Base-by-base conservation (phyloP, 208 protist genomes). In the Endotrypanum monterogeii region DNA sequence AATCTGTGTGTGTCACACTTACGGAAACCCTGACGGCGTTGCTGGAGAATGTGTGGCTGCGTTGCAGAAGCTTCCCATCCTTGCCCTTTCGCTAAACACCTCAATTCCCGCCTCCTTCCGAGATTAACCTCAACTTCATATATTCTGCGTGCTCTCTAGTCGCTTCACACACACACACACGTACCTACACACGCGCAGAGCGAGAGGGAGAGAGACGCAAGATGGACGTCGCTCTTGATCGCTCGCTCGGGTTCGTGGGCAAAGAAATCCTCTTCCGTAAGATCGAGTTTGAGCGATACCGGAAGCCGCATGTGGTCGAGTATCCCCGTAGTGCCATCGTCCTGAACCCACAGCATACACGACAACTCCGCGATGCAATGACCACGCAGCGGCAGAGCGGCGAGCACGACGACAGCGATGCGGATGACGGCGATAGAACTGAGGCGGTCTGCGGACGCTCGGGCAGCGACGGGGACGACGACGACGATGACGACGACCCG, bases 241-340 rank as follows among this genome's bases (percentile, higher is more conserved):
- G 86, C 41, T 67, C 77, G 57, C 78, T 93, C 28, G 88, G 88
- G n/a, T 86, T 90, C 54, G 69, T 76, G 20, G 84, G 84, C 1
- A 85, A 82, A 30, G 82, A 90, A 18, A 78, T 89, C 41, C 72
- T 93, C 14, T 97, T 85, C 73, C 81, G 93, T 48, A 85, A 83
- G 23, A 93, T 97, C 56, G 83, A 89, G 52, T 97, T 96, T 67
- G 93, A 94, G 74, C 86, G 82, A 30, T 97, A 97, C 77, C 82
- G 88, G 61, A 95, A 94, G 70, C 91, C 93, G 46, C 88, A 89
- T 39, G 83, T 95, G 12, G 78, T 89, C 23, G 83, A 87, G 71
- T 97, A 97, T 83, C 93, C 93, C 30, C 85, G 87, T n/a, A 84
- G 90, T 74, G 93, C 93, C n/a, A 78, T 90, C 73, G 90, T 97